phyloP scores from a whole-genome alignment of 2,329 filamentous ascomycete species.

The Fusarium burgessii region DNA sequence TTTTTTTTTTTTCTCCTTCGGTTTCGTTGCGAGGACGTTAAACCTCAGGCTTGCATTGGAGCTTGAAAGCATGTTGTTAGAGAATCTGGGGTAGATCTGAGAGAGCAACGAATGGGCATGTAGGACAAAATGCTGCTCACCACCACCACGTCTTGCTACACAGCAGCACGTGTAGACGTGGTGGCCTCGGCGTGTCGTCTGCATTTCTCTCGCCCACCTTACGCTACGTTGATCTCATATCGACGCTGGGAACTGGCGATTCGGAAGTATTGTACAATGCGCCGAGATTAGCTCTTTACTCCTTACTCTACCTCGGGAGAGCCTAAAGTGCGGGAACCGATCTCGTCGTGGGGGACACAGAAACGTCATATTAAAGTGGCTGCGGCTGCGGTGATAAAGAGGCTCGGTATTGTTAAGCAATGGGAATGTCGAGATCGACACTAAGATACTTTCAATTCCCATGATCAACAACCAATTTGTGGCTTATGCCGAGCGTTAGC shows the following conservation, averaged over 20 bases:
- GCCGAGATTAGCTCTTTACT: slow-evolving; percentile 19
- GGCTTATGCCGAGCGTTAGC: slow-evolving; percentile 11
- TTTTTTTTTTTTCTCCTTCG: slow-evolving; percentile 3
- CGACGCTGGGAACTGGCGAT: slow-evolving; percentile 14
- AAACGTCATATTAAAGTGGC: slow-evolving; percentile 29
- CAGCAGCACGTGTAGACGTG: slow-evolving; percentile 8
- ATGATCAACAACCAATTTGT: slow-evolving; percentile 16
- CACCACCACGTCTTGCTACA: not conserved
- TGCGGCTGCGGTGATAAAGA: not conserved
- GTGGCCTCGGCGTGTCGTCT: not conserved
- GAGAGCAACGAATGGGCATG: slow-evolving; percentile 25
- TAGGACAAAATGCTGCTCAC: not conserved
- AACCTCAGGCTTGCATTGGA: slow-evolving; percentile 20
- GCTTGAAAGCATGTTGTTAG: not conserved
- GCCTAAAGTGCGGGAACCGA: slow-evolving; percentile 14
- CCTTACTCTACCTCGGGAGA: not conserved
- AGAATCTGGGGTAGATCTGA: slow-evolving; percentile 28
- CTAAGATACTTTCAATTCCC: slow-evolving; percentile 21
- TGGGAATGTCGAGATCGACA: slow-evolving; percentile 35
- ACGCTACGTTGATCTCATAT: slow-evolving; percentile 28
- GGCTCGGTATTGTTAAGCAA: slow-evolving; percentile 10
- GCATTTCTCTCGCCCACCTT: not conserved
- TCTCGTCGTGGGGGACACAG: slow-evolving; percentile 12
- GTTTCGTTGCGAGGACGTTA: slow-evolving; percentile 21
- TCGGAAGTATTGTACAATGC: slow-evolving; percentile 1